Base-by-base conservation (phyloP, 352 stramenopile species). In the Globisporangium irregulare region DNA sequence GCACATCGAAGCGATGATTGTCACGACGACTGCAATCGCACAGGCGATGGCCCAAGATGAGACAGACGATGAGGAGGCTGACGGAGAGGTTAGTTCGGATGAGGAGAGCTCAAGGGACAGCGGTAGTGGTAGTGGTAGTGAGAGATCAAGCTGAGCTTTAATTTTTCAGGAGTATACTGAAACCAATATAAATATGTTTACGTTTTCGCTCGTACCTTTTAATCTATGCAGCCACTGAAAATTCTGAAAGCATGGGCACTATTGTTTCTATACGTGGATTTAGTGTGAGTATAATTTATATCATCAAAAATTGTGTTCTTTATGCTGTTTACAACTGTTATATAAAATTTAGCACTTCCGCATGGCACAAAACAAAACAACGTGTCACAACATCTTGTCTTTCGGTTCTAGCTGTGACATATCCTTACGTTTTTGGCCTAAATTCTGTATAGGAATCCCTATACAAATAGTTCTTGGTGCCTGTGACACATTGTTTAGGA, bases 111-210 rank as follows among this genome's bases (percentile, higher is more conserved):
- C 22, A 22, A 36, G 32, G 0, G 32, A 9, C 6, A 32, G 51
- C n/a, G 51, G 34, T 10, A 57, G 51, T 8, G 22, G 51, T 34
- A 62, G 57, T 51, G 34, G 20, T 7, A 62, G 57, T 66, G 71
- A 57, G 51, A 57, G 18, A n/a, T 55, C 24, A 57, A 57, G 22
- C 22, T 57, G 22, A 57, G 51, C 48, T 29, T 55, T 55, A 57
- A 34, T 15, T n/a, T 34, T 57, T 57, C 8, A 9, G 10, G 9
- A 57, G 51, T 34, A 57, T 57, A 57, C 24, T 57, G 24, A 57
- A 34, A 57, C 3, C 22, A 57, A 57, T 8, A 56, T 57, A 57
- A n/a, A 57, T 57, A 34, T 57, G 34, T 57, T 34, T 57, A 57
- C 24, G 24, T n/a, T 57, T 34, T 57, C 4, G 22, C 24, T 34